Percentiles rank a stretch among this genome's conserved stretches.
These are phyloP conservation scores for Chaetomium globosum DNA, from an alignment of 2,329 filamentous ascomycete species.

Conservation along the genomic window DNA sequence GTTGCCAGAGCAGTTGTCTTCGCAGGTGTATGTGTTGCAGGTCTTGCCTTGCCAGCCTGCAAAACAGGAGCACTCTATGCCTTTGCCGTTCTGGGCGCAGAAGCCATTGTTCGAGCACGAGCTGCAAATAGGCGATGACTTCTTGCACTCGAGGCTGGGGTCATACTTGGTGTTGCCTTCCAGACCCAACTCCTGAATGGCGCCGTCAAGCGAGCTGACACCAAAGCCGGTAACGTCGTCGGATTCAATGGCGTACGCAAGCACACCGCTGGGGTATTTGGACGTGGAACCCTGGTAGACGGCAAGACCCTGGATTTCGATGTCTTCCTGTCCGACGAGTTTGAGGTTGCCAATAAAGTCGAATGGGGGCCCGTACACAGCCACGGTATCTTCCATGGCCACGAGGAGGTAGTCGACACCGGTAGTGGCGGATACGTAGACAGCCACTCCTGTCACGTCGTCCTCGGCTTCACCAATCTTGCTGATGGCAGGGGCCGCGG, in stretches of 20 bases:
- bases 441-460: slow-evolving; percentile 24
- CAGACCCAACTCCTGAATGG: slow-evolving; percentile 14
- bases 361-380: slow-evolving; percentile 24
- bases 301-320: slow-evolving; percentile 24
- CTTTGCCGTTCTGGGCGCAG: slow-evolving; percentile 16
- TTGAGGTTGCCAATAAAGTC: slow-evolving; percentile 23
- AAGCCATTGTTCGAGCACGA: slow-evolving; percentile 23
- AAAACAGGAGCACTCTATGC: slow-evolving; percentile 24
- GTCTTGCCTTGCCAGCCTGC: slow-evolving; percentile 17
- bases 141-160: slow-evolving; percentile 6
- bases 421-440: slow-evolving; percentile 19
- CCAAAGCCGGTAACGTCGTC: slow-evolving; percentile 22
- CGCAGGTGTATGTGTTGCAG: slow-evolving; percentile 21
- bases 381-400: slow-evolving; percentile 21
- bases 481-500: slow-evolving; percentile 7
- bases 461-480: slow-evolving; percentile 24
- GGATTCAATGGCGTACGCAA: slow-evolving; percentile 25
- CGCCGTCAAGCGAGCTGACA: slow-evolving; percentile 21
- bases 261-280: slow-evolving; percentile 21
- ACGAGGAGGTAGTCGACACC: slow-evolving; percentile 24
- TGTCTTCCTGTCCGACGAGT: slow-evolving; percentile 21
- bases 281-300: slow-evolving; percentile 21
- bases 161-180: slow-evolving; percentile 25
- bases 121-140: slow-evolving; percentile 20
- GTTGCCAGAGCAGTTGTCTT: slow-evolving; percentile 26